Conservation (phyloP, 202 grass and related monocot genomes). For the Musa balbisiana region DNA sequence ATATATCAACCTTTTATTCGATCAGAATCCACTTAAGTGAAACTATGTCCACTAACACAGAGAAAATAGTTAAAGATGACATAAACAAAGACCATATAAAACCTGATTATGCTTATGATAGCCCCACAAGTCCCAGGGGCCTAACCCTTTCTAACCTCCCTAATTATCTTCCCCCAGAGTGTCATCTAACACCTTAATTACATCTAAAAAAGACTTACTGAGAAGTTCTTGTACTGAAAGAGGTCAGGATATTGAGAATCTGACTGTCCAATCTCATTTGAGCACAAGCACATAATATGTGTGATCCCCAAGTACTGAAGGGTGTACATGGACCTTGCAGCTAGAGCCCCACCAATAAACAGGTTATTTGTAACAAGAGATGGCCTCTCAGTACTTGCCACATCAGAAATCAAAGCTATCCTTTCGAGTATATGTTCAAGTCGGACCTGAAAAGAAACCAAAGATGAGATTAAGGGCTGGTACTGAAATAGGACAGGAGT, state of each 20-base stretch:
- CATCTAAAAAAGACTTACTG: slow-evolving; percentile 40
- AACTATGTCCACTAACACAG: not conserved
- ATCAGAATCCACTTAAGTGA: not conserved
- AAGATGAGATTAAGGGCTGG: not conserved
- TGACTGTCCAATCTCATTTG: slow-evolving; percentile 98
- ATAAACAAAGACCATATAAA: not conserved
- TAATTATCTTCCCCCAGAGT: too few relatives aligned
- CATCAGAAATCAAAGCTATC: slow-evolving; percentile 71
- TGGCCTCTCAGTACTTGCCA: slow-evolving; percentile 76
- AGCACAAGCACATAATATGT: slow-evolving; percentile 93
- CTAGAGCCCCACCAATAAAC: slow-evolving; percentile 85
- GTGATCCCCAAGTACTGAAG: slow-evolving; percentile 86
- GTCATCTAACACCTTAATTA: not conserved
- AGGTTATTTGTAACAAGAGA: slow-evolving; percentile 64
- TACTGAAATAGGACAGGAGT: not conserved
- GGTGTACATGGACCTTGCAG: slow-evolving; percentile 84
- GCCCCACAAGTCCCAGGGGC: too few relatives aligned
- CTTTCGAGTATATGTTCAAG: slow-evolving; percentile 97
- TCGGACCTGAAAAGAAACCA: slow-evolving; percentile 48
- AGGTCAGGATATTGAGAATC: slow-evolving; percentile 88
- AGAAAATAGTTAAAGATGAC: not conserved
- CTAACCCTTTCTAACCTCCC: too few relatives aligned
- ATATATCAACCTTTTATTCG: too few relatives aligned
- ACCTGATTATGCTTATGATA: not conserved
- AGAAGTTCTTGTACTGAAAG: slow-evolving; percentile 97